Evolutionary conservation across 2,329 filamentous ascomycete species (phyloP).

Genomic region (Aspergillus niger): DNA sequence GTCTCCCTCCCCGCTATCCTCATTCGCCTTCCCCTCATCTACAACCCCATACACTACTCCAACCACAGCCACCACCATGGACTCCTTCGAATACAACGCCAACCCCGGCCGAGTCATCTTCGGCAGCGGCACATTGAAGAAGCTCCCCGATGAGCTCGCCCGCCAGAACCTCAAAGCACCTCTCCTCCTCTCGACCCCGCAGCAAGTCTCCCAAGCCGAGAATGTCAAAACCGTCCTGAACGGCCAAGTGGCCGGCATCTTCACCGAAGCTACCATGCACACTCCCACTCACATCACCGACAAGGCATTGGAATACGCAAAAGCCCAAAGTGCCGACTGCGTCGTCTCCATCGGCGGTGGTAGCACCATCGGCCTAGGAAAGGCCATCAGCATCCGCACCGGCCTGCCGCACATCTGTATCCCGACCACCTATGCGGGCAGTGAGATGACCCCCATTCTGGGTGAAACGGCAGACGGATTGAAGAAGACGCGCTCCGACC

Average conservation of each 20-base stretch:
- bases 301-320: slow-evolving; percentile 54
- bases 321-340: slow-evolving; percentile 52
- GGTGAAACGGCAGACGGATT: slow-evolving; percentile 62
- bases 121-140: slow-evolving; percentile 56
- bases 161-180: slow-evolving; percentile 54
- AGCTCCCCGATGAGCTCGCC: slow-evolving; percentile 46
- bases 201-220: slow-evolving; percentile 52
- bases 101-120: slow-evolving; percentile 60
- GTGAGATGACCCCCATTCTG: slow-evolving; percentile 66
- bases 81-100: slow-evolving; percentile 58
- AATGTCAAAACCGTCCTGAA: slow-evolving; percentile 49
- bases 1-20: neutral
- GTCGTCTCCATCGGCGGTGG: slow-evolving; percentile 65
- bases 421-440: slow-evolving; percentile 64
- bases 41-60: neutral
- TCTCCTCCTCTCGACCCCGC: slow-evolving; percentile 59
- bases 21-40: neutral
- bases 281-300: slow-evolving; percentile 62
- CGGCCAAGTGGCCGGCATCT: slow-evolving; percentile 53
- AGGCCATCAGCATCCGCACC: slow-evolving; percentile 57
- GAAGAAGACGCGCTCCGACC: slow-evolving; percentile 61
- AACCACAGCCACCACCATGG: slow-evolving; percentile 41
- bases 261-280: slow-evolving; percentile 63
- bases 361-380: slow-evolving; percentile 64
- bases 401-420: slow-evolving; percentile 61